A percentile compares a stretch with the other conserved stretches of the same genome.
These are phyloP conservation scores for Taphrina wiesneri DNA, from an alignment of 1,139 yeast genomes.

Conservation along the genomic window DNA sequence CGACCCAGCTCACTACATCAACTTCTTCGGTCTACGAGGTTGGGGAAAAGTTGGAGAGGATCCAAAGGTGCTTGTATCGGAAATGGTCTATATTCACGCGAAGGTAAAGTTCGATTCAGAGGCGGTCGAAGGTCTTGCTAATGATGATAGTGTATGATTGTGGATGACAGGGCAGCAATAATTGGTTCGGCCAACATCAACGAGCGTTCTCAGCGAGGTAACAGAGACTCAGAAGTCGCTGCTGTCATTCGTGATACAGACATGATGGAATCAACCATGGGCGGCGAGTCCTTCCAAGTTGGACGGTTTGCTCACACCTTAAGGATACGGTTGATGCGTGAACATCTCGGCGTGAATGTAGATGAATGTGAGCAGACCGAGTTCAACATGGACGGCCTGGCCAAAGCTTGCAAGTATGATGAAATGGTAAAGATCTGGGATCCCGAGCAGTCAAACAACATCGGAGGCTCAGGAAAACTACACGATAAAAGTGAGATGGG, in stretches of 20 bases:
- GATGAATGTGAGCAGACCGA: constrained; percentile 85
- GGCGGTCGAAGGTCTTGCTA: constrained; percentile 6
- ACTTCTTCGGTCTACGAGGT: constrained; percentile 85
- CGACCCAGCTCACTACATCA: constrained; percentile 82
- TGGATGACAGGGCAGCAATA: constrained; percentile 89
- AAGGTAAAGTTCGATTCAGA: constrained; percentile 51
- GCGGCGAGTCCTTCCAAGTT: constrained; percentile 75
- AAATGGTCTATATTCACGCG: constrained; percentile 91
- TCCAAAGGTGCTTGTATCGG: constrained; percentile 68
- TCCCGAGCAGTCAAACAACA: constrained; percentile 6
- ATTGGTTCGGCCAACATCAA: constrained; percentile 97
- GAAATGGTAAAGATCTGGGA: constrained; percentile 24
- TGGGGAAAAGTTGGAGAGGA: constrained; percentile 91
- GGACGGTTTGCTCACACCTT: constrained; percentile 87
- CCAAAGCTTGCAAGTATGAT: constrained; percentile 43
- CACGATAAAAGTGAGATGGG: constrained; percentile 8
- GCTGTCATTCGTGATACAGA: constrained; percentile 82
- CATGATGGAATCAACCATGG: constrained; percentile 72
- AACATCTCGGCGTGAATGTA: constrained; percentile 90
- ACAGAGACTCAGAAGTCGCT: constrained; percentile 91
- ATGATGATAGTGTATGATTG: constrained; percentile 56
- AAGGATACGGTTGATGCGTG: constrained; percentile 90
- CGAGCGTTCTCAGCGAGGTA: constrained; percentile 92
- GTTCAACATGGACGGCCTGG: constrained; percentile 52
- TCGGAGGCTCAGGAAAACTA: constrained; percentile 8